Percentiles rank a stretch among this genome's conserved stretches.
Evolutionary conservation across 768 basidiomycete genomes (phyloP).

Genomic region (Cantharellus anzutake): DNA sequence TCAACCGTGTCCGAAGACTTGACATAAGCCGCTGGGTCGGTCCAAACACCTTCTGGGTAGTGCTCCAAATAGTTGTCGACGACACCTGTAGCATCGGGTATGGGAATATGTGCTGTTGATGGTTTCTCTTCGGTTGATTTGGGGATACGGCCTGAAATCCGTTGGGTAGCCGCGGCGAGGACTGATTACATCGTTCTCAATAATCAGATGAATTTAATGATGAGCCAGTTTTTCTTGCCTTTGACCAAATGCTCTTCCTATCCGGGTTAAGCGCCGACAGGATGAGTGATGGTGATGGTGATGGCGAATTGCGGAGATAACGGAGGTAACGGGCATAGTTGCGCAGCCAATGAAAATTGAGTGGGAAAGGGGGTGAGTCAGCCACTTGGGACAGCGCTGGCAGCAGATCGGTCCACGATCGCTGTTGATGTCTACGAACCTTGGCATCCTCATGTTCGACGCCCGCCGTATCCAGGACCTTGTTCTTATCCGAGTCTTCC

Average conservation of each 20-base stretch:
- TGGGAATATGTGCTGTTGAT: conserved; percentile 68
- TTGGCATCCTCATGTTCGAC: conserved; percentile 89
- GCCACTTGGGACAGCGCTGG: background rate
- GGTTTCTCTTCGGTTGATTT: conserved; percentile 14
- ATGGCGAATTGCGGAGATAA: background rate
- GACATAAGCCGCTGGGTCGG: conserved; percentile 58
- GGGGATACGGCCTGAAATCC: conserved; percentile 13
- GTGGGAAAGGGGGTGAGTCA: background rate
- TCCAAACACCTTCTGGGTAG: conserved; percentile 52
- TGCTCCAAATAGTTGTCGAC: conserved; percentile 61
- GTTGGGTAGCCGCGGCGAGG: conserved; percentile 33
- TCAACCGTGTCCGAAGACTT: conserved; percentile 76
- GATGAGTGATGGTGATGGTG: conserved; percentile 16
- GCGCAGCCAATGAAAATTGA: conserved; percentile 3
- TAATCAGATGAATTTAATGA: background rate
- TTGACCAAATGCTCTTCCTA: conserved; percentile 32
- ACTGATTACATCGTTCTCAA: conserved; percentile 23
- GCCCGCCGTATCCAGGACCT: conserved; percentile 62
- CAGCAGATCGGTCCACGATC: conserved; percentile 14
- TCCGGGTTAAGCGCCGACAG: conserved; percentile 11
- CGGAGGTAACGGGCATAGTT: background rate
- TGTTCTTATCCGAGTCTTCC: conserved; percentile 73
- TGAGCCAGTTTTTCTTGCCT: background rate
- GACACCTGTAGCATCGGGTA: conserved; percentile 71
- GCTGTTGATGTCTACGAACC: conserved; percentile 33